phyloP scores from a whole-genome alignment of 2,329 filamentous ascomycete species.

The Sclerotiophoma versabilis region DNA sequence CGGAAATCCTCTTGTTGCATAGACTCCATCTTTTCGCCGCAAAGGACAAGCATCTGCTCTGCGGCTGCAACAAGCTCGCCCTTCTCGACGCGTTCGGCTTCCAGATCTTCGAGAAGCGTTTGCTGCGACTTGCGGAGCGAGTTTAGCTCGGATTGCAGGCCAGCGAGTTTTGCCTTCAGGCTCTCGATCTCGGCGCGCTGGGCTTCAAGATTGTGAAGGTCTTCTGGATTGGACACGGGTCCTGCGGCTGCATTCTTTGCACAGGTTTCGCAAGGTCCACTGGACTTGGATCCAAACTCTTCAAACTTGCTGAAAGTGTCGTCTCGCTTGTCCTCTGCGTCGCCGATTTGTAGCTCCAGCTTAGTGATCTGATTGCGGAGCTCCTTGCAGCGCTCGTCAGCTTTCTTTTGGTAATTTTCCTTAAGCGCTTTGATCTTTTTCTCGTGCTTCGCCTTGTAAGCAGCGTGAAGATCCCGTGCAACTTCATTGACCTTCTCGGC shows the following conservation, averaged over 20 bases:
- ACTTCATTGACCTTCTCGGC: constrained; percentile 84
- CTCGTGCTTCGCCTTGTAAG: constrained; percentile 98
- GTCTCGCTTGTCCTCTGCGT: constrained; percentile 70
- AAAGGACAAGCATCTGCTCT: constrained; percentile 82
- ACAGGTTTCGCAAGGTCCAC: constrained; percentile 23
- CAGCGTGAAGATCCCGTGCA: constrained; percentile 81
- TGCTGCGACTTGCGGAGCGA: constrained; percentile 75
- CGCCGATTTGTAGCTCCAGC: constrained; percentile 76
- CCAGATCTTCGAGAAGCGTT: constrained; percentile 69
- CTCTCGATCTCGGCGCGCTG: constrained; percentile 72
- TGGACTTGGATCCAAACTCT: constrained; percentile 18
- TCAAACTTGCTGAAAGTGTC: constrained; percentile 67
- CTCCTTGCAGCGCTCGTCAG: constrained; percentile 86
- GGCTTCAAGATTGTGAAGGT: constrained; percentile 63
- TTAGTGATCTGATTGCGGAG: constrained; percentile 76
- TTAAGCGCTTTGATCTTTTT: constrained; percentile 91
- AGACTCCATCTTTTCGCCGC: constrained; percentile 53
- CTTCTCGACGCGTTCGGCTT: constrained; percentile 81
- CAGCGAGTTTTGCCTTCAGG: constrained; percentile 75
- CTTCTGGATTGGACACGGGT: constrained; percentile 41
- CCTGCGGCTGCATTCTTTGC: constrained; percentile 16
- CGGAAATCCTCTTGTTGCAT: constrained; percentile 54
- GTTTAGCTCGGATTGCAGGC: constrained; percentile 74
- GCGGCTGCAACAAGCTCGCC: constrained; percentile 81
- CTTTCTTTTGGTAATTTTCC: constrained; percentile 80